These are phyloP conservation scores for Anaeromyces robustus DNA, from an alignment of 192 early-diverging fungal species.

Conservation along the genomic window DNA sequence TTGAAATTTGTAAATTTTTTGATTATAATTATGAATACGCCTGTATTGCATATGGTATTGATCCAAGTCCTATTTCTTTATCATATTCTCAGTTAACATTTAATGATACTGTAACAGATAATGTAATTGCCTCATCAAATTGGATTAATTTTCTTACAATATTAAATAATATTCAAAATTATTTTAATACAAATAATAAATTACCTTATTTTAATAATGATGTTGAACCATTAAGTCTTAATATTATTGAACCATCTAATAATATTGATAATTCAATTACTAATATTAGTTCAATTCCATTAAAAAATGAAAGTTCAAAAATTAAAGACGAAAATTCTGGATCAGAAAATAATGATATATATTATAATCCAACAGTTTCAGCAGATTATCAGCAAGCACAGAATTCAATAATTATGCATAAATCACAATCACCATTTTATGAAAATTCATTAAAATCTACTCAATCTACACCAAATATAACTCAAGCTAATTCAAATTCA, in stretches of 20 bases:
- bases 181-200: background rate
- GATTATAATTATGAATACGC: background rate
- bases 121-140: background rate
- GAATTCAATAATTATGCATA: background rate
- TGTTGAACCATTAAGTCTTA: background rate
- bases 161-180: background rate
- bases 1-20: background rate
- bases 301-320: background rate
- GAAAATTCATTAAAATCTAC: background rate
- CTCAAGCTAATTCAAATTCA: background rate
- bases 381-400: background rate
- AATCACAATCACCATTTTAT: background rate
- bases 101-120: background rate
- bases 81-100: background rate
- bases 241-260: background rate
- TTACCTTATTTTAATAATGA: background rate
- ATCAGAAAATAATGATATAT: background rate
- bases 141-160: background rate
- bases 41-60: background rate
- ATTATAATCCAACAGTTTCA: background rate
- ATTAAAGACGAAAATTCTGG: background rate
- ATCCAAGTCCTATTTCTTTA: background rate
- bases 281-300: background rate
- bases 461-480: background rate
- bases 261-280: too few relatives aligned